Evolutionary conservation across 129 eudicot genomes (phyloP), one percentile per base, ranked within the genome.

Genomic region (Chrysanthemum lavandulifolium): DNA sequence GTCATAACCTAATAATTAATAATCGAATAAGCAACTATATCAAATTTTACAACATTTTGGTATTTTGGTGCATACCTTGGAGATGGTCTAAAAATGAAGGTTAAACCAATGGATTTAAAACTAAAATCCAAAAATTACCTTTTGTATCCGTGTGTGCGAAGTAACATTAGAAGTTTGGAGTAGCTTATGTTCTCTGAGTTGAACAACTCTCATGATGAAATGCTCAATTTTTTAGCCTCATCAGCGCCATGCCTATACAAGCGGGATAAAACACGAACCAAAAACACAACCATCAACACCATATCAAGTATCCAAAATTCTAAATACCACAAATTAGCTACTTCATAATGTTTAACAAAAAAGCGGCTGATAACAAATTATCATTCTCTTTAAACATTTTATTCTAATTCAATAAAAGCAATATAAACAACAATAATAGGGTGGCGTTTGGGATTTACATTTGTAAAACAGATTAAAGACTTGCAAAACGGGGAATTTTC

Each of bases 261-360:
- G 86, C 76, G 51, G 98, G 97, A 83, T 94, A 97, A 73, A 90
- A 94, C 98, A n/a, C 98, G 81, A 65, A 74, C 56, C 75, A 79
- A 55, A 76, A 81, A 80, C 64, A 50, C 40, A 19, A 43, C 16
- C 16, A 64, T 10, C 0, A 33, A 18, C 9, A 60, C 2, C 77
- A 73, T 51, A 49, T 73, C 48, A 61, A 5, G 45, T 10, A 51
- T 73, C 29, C 60, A 18, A 67, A 73, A 31, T 31, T 31, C 6
- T 5, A 31, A 54, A 45, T n/a, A 23, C 10, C 69, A 73, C 58
- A 31, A 2, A 25, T 52, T 18, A 31, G 40, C 40, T 31, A 31
- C 40, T 31, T 31, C 40, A 31, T 31, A 4, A 31, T 31, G 40
- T 3, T 31, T 1, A 31, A 31, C 40, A 31, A 31, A 31, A 31